Conservation (phyloP, 768 basidiomycete genomes). For the Macrolepiota fuliginosa region DNA sequence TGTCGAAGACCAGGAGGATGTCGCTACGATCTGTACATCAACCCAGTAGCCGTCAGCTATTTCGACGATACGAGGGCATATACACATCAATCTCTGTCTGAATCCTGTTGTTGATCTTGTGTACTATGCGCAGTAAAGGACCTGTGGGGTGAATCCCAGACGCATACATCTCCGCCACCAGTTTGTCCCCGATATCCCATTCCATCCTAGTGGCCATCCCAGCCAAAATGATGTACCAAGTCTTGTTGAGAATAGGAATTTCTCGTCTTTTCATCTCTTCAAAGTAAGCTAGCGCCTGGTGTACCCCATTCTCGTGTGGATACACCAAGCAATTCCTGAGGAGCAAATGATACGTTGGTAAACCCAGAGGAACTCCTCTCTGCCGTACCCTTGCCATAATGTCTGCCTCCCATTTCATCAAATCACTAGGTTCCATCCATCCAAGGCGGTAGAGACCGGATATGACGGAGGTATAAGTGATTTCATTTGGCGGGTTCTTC, state of each 20-base stretch:
- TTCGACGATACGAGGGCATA: not conserved
- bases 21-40: too few relatives aligned
- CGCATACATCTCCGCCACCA: constrained; percentile 59
- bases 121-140: constrained; percentile 46
- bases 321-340: constrained; percentile 64
- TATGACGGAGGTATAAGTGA: constrained; percentile 84
- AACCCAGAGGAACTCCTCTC: constrained; percentile 50
- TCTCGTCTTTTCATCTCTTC: constrained; percentile 53
- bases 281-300: constrained; percentile 57
- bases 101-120: constrained; percentile 40
- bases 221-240: constrained; percentile 75
- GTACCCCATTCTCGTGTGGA: constrained; percentile 44
- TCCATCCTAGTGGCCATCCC: constrained; percentile 58
- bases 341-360: constrained; percentile 75
- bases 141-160: constrained; percentile 43
- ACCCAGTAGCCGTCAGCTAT: not conserved
- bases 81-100: not conserved
- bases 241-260: constrained; percentile 52
- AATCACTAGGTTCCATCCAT: constrained; percentile 43
- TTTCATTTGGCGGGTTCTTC: constrained; percentile 57
- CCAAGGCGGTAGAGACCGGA: constrained; percentile 64
- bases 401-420: constrained; percentile 44
- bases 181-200: constrained; percentile 57
- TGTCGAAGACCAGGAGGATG: too few relatives aligned
- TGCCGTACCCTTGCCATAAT: constrained; percentile 60